phyloP scores from a whole-genome alignment of 2,329 filamentous ascomycete species.

The Talaromyces marneffei region DNA sequence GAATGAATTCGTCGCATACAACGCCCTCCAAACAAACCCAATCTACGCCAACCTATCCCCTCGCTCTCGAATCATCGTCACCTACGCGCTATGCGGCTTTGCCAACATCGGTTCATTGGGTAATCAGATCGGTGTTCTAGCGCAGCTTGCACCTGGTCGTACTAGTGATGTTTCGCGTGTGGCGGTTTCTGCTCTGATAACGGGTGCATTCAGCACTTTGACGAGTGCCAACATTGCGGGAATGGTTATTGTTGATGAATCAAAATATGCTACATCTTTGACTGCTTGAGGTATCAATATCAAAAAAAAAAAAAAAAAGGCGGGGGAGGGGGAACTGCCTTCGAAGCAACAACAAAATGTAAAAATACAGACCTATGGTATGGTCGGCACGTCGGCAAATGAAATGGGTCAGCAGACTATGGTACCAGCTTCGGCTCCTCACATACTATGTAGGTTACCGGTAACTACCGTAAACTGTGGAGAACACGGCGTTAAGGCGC shows the following conservation, averaged over 20 bases:
- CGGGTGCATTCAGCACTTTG: slow-evolving; percentile 72
- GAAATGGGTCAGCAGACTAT: background rate
- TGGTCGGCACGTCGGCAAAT: background rate
- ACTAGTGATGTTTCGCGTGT: slow-evolving; percentile 69
- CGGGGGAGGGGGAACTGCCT: background rate
- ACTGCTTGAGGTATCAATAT: background rate
- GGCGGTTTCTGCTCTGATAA: slow-evolving; percentile 69
- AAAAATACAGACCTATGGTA: background rate
- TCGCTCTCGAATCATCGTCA: slow-evolving; percentile 74
- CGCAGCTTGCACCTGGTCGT: slow-evolving; percentile 70
- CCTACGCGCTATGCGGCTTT: slow-evolving; percentile 75
- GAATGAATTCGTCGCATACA: background rate
- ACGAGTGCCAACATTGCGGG: slow-evolving; percentile 73
- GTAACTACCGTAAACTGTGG: too few relatives aligned
- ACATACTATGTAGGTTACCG: too few relatives aligned
- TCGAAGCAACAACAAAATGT: background rate
- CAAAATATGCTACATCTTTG: background rate
- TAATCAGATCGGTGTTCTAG: slow-evolving; percentile 82
- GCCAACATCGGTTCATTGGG: slow-evolving; percentile 84
- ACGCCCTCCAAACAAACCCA: slow-evolving; percentile 42
- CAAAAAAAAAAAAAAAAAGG: background rate
- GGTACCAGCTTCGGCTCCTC: background rate
- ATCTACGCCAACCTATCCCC: slow-evolving; percentile 56
- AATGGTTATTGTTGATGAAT: slow-evolving; percentile 51
- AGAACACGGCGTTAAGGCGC: too few relatives aligned